Evolutionary conservation across 1,284 basidiomycete species (phyloP).

Genomic region (Wallemia mellicola): DNA sequence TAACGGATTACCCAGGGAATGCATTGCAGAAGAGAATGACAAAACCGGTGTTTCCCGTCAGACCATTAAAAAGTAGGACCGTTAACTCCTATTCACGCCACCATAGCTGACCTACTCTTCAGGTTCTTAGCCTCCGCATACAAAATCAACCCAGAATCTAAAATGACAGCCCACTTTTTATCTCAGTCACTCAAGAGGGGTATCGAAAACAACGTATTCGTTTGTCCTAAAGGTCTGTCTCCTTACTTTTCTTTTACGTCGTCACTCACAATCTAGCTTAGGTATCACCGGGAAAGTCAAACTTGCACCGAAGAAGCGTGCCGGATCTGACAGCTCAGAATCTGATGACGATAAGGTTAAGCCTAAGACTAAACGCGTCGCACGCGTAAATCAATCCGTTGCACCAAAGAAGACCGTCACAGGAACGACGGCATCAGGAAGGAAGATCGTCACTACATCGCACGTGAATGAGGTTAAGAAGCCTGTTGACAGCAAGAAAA

Average conservation of each 20-base stretch:
- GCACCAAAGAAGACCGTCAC: background rate
- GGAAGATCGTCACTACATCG: background rate
- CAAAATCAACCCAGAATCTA: background rate
- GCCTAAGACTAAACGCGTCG: background rate
- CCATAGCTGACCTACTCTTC: background rate
- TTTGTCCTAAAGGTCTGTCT: background rate
- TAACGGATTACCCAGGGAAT: background rate
- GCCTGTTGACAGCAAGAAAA: background rate
- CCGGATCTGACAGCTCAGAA: background rate
- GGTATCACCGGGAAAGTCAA: background rate
- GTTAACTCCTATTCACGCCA: background rate
- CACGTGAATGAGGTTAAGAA: background rate
- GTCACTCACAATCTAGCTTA: background rate
- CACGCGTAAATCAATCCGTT: no score
- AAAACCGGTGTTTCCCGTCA: background rate
- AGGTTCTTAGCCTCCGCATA: background rate
- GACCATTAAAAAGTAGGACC: background rate
- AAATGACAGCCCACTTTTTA: background rate
- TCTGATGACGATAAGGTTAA: background rate
- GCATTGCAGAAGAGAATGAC: background rate
- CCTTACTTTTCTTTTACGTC: background rate
- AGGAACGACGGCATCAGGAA: background rate
- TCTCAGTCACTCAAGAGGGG: background rate
- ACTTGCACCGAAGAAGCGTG: background rate
- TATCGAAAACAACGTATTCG: background rate